These are phyloP conservation scores for Candolleomyces eurysporus DNA, from an alignment of 768 basidiomycete genomes.

Conservation along the genomic window DNA sequence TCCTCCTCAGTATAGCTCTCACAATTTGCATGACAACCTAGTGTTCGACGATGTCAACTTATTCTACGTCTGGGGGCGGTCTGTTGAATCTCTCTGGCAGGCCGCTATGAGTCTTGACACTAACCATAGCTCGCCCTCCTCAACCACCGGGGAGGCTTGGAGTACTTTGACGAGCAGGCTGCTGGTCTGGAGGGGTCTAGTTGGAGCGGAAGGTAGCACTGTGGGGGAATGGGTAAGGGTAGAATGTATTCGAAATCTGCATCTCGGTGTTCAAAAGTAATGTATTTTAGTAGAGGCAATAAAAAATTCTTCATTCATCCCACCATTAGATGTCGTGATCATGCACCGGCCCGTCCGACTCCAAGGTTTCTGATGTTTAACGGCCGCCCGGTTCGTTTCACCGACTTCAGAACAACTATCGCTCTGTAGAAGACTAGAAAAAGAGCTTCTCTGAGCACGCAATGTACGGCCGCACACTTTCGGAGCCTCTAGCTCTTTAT, in stretches of 20 bases:
- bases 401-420: no score
- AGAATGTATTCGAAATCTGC: constrained; percentile 18
- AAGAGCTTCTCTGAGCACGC: no score
- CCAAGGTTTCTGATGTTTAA: no score
- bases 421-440: no score
- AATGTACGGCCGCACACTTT: no score
- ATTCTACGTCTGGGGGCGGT: constrained; percentile 45
- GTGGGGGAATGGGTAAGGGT: constrained; percentile 58
- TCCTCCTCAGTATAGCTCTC: constrained; percentile 30
- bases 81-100: constrained; percentile 58
- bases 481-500: no score
- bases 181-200: constrained; percentile 53
- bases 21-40: constrained; percentile 33
- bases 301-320: no score
- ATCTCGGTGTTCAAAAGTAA: neutral
- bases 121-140: constrained; percentile 12
- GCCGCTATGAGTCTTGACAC: constrained; percentile 39
- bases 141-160: constrained; percentile 34
- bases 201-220: constrained; percentile 32
- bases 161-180: constrained; percentile 50
- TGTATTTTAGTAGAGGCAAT: no score
- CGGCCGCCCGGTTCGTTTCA: no score
- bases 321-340: no score
- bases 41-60: constrained; percentile 17
- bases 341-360: no score